Evolutionary conservation across 257 asterid species (phyloP).

Genomic region (Primulina eburnea): DNA sequence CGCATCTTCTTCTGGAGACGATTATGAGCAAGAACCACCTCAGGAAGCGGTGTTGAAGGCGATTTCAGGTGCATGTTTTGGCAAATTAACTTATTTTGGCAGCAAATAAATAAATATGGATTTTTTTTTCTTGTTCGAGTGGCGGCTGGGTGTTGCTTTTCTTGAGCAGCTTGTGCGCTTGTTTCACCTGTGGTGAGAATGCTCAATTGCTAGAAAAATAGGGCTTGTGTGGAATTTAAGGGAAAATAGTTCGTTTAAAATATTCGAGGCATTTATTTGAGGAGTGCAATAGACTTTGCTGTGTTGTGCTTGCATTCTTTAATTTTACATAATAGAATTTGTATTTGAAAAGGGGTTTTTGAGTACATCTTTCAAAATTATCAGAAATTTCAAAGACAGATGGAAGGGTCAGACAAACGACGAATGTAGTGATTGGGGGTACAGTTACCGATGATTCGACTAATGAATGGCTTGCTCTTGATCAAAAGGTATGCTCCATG

Average conservation of each 20-base stretch:
- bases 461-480: conserved; percentile 76
- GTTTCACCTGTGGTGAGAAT: neutral
- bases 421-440: conserved; percentile 85
- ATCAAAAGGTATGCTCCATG: conserved; percentile 58
- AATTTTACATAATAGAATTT: conserved; percentile 7
- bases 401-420: conserved; percentile 89
- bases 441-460: conserved; percentile 76
- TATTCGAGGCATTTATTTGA: neutral
- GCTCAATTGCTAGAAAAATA: neutral
- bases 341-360: conserved; percentile 9
- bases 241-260: neutral
- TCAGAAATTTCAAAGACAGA: conserved; percentile 84
- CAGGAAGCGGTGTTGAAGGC: conserved; percentile 96
- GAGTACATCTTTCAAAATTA: conserved; percentile 20
- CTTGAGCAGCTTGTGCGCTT: neutral
- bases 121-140: neutral
- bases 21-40: conserved; percentile 76
- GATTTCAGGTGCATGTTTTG: conserved; percentile 57
- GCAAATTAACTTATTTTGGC: neutral
- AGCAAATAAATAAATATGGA: neutral
- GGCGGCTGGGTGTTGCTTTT: neutral
- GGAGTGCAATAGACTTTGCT: neutral
- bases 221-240: neutral
- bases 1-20: conserved; percentile 47
- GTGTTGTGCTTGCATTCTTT: conserved; percentile 3